Percentiles rank a stretch among this genome's conserved stretches.
These are phyloP conservation scores for Gliomastix tumulicola DNA, from an alignment of 2,329 filamentous ascomycete genomes.

Conservation along the genomic window DNA sequence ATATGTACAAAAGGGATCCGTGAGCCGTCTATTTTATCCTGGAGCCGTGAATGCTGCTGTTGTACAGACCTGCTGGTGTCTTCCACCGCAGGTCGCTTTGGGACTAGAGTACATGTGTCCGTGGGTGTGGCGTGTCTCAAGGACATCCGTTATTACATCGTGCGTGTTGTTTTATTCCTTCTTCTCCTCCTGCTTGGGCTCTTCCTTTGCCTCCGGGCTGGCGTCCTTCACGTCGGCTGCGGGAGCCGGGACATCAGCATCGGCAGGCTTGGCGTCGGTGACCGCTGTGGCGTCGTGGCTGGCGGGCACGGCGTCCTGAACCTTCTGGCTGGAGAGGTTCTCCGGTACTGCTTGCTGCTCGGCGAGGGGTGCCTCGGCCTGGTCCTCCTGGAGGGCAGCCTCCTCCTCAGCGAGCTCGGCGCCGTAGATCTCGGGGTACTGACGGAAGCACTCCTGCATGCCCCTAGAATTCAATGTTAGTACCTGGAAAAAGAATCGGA, in stretches of 20 bases:
- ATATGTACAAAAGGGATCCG: too few species aligned
- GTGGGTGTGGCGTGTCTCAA: too few species aligned
- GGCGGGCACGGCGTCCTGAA: not conserved
- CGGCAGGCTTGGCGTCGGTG: not conserved
- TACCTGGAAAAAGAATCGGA: too few species aligned
- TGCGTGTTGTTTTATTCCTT: too few species aligned
- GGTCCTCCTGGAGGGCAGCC: constrained; percentile 15
- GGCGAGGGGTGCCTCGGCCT: constrained; percentile 2
- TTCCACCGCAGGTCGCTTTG: too few species aligned
- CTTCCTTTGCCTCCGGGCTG: not conserved
- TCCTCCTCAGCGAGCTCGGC: constrained; percentile 78
- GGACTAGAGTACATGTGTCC: too few species aligned
- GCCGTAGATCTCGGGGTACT: constrained; percentile 89
- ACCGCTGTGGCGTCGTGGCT: not conserved
- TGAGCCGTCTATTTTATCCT: too few species aligned
- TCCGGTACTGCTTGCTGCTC: constrained; percentile 2
- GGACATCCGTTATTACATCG: too few species aligned
- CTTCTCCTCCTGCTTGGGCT: not conserved
- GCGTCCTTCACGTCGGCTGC: not conserved
- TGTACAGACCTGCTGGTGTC: too few species aligned
- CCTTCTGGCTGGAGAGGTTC: not conserved
- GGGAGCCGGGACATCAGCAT: not conserved
- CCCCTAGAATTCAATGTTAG: too few species aligned
- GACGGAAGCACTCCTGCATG: constrained; percentile 96
- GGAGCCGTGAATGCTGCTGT: too few species aligned